phyloP scores from a whole-genome alignment of 2,329 filamentous ascomycete genomes.

The Ceratocystis eucalypticola region DNA sequence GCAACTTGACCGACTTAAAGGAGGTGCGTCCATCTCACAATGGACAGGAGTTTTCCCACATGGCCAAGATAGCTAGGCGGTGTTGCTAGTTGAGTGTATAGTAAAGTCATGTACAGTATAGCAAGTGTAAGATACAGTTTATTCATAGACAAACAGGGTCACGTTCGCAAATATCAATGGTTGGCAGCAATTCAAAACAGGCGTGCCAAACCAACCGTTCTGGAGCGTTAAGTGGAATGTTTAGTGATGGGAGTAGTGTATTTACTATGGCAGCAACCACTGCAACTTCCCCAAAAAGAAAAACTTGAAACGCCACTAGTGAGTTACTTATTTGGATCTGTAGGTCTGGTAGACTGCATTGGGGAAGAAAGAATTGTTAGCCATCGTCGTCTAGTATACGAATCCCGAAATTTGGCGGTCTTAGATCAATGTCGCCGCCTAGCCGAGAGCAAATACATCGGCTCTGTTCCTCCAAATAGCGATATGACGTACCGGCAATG shows the following conservation, averaged over 20 bases:
- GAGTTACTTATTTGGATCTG: conserved; percentile 29
- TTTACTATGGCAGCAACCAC: conserved; percentile 10
- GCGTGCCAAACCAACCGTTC: not conserved
- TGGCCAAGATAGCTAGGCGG: not conserved
- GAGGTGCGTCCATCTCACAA: conserved; percentile 12
- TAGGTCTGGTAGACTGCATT: conserved; percentile 37
- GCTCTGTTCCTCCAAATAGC: not conserved
- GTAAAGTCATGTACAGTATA: conserved; percentile 6
- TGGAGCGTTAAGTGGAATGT: not conserved
- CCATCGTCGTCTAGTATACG: not conserved
- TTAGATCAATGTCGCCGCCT: not conserved
- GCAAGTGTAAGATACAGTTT: conserved; percentile 6
- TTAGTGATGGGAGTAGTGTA: conserved; percentile 1
- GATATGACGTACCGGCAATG: conserved; percentile 41
- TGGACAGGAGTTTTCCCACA: conserved; percentile 11
- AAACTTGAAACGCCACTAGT: not conserved
- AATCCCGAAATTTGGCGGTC: not conserved
- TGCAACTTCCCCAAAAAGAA: not conserved
- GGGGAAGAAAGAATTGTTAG: not conserved
- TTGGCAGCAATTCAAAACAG: not conserved
- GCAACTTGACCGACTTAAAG: not conserved
- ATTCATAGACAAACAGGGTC: not conserved
- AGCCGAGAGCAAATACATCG: not conserved
- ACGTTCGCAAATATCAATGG: not conserved
- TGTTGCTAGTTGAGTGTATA: not conserved